Evolutionary conservation across 345 rosid genomes (phyloP).

Genomic region (Luvunga scandens): DNA sequence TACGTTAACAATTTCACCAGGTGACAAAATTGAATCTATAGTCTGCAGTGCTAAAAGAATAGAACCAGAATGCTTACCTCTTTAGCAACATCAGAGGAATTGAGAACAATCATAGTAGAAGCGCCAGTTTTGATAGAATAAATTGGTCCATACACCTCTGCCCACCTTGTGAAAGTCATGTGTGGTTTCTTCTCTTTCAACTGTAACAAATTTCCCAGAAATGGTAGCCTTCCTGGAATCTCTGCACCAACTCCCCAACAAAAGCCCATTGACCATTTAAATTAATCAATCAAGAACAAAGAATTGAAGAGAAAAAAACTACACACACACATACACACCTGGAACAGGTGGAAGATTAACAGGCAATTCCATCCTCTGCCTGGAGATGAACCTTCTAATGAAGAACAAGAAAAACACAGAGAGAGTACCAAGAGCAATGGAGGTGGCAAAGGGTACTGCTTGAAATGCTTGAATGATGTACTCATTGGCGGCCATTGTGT

Average conservation of each 20-base stretch:
- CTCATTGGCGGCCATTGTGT: conserved; percentile 17
- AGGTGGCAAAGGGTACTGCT: conserved; percentile 33
- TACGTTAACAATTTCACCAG: too few species aligned
- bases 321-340: conserved; percentile 27
- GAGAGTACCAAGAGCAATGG: conserved; percentile 39
- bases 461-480: conserved; percentile 7
- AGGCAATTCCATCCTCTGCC: conserved; percentile 25
- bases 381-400: conserved; percentile 25
- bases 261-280: not conserved
- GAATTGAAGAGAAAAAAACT: not conserved
- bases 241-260: conserved; percentile 41
- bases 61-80: conserved; percentile 46
- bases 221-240: conserved; percentile 65
- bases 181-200: conserved; percentile 91
- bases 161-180: conserved; percentile 75
- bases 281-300: not conserved
- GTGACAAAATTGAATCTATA: too few species aligned
- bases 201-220: conserved; percentile 81
- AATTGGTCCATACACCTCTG: conserved; percentile 74
- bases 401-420: conserved; percentile 38
- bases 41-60: not conserved
- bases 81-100: conserved; percentile 60
- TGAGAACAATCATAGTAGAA: conserved; percentile 63
- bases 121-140: conserved; percentile 78
- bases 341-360: conserved; percentile 55